Base-by-base conservation (phyloP, 257 asterid species). In the Cruciata laevipes region DNA sequence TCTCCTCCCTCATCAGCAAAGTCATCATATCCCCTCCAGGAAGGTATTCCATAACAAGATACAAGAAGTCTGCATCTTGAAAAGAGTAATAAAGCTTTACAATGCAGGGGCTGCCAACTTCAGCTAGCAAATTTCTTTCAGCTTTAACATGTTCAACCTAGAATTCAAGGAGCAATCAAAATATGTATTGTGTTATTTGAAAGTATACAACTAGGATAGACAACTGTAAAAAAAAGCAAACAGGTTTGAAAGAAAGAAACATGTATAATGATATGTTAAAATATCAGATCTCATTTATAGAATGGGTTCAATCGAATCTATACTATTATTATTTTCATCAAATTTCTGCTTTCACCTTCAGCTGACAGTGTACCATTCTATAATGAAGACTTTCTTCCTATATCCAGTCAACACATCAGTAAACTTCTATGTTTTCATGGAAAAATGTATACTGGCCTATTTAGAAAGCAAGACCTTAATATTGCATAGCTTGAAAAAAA, bases 21-120 rank as follows among this genome's bases (percentile, higher is more conserved):
- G 90, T 91, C 98, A 91, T 91, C 78, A 91, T 63, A 81, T 91
- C 98, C 24, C 98, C 98, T 56, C 98, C 98, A 18, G 95, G 89
- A 37, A 91, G 88, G 82, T 89, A 91, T 65, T 91, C 98, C 98
- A 91, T 91, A 61, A 89, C 90, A 7, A 91, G 88, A 74, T 91
- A 89, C 80, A 91, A 77, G 81, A 84, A 87, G 35, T 89, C 98
- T 7, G 86, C 75, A 79, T 91, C 98, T 84, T 91, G 98, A 72
- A 91, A 91, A 32, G 98, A 89, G 76, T 84, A 91, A 76, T 79
- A 79, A 59, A 91, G 95, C 70, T 85, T 91, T 64, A 91, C 96
- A 40, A 91, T 91, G 86, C 76, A 89, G 74, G 69, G 67, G 65
- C 98, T 89, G 11, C 81, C 87, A 53, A 89, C 98, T 75, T 89